These are phyloP conservation scores for Taphrina communis DNA, from an alignment of 1,139 yeast genomes.

Conservation along the genomic window DNA sequence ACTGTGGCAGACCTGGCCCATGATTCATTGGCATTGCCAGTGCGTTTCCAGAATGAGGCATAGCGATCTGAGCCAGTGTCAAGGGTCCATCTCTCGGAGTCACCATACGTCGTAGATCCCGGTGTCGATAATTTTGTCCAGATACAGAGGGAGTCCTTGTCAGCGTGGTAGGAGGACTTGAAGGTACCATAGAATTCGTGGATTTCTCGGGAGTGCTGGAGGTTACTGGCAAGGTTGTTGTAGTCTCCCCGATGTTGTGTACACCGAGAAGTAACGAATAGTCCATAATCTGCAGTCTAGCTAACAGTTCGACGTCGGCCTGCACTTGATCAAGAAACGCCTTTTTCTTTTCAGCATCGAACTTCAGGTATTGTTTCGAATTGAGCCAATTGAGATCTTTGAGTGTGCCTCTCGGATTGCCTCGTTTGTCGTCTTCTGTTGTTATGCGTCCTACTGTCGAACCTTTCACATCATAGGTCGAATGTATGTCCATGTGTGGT, in stretches of 20 bases:
- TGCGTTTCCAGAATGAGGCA: background rate
- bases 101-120: slow-evolving; percentile 43
- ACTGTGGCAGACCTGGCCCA: background rate
- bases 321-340: slow-evolving; percentile 71
- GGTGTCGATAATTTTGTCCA: slow-evolving; percentile 48
- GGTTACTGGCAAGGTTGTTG: background rate
- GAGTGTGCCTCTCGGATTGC: slow-evolving; percentile 55
- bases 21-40: background rate
- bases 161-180: slow-evolving; percentile 45
- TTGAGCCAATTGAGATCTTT: slow-evolving; percentile 92
- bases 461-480: slow-evolving; percentile 90
- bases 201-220: slow-evolving; percentile 50
- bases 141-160: slow-evolving; percentile 53
- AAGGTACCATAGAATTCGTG: slow-evolving; percentile 7
- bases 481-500: slow-evolving; percentile 85
- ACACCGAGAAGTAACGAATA: slow-evolving; percentile 87
- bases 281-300: slow-evolving; percentile 73
- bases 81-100: slow-evolving; percentile 46
- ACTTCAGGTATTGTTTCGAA: slow-evolving; percentile 62
- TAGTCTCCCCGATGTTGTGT: slow-evolving; percentile 61
- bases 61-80: slow-evolving; percentile 32
- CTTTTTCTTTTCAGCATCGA: slow-evolving; percentile 72
- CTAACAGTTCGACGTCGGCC: slow-evolving; percentile 72
- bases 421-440: slow-evolving; percentile 47
- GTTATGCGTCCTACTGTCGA: slow-evolving; percentile 79